Evolutionary conservation across 371 early-diverging fungal genomes (phyloP), one percentile per base, ranked within the genome.

Genomic region (Apophysomyces sp.): DNA sequence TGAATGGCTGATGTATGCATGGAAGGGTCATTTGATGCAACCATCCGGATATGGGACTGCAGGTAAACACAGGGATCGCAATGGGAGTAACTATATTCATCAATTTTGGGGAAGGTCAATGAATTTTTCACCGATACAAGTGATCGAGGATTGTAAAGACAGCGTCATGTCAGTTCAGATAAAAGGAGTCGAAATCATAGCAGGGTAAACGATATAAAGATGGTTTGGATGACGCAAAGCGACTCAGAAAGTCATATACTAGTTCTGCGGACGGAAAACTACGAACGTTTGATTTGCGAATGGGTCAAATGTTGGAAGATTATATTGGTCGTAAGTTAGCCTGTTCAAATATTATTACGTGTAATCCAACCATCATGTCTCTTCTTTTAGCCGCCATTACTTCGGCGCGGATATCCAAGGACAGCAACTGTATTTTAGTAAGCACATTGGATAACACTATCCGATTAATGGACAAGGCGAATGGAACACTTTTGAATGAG

Each of bases 21-120:
- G 13, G 13, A 57, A 82, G 94, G 94, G 3, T 94, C 94, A 2
- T 95, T 92, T 68, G 98, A 98, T 74, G 88, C 94, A 3, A 89
- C 93, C 0, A 90, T 98, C 26, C 79, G 92, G 32, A 72, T 94
- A 41, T 97, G 97, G 97, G 98, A 98, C 64, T 85, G 84, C 65
- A 80, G 87, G 87, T 77, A 74, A 58, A 44, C n/a, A 3, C 4
- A 30, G 8, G 1, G 21, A 5, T 16, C 16, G 18, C 41, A 40
- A 30, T 21, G 4, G 39, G 24, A 24, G 34, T 16, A 4, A 16
- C 0, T 40, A 26, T n/a, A 21, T 36, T 34, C 57, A 37, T 51
- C 32, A 34, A 55, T 54, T 8, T 37, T 49, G 13, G 2, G n/a
- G 57, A 16, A 82, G 94, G 21, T 88, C 94, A 12, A 71, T 84